These are phyloP conservation scores for Albifimbria verrucaria DNA, from an alignment of 2,329 filamentous ascomycete genomes.

Conservation along the genomic window DNA sequence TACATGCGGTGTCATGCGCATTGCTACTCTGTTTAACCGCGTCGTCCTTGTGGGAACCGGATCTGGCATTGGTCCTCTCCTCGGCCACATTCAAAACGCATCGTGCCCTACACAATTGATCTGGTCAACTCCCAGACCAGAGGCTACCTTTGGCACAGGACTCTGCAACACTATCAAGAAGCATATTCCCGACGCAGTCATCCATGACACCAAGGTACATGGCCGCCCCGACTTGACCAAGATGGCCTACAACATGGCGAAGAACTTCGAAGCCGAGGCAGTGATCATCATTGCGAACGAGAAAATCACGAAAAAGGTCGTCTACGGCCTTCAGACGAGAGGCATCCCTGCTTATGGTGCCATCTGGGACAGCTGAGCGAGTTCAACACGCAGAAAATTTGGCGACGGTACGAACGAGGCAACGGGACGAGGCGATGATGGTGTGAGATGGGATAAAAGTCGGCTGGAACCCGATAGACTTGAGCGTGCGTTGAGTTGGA, in stretches of 20 bases:
- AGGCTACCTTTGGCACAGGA: conserved; percentile 57
- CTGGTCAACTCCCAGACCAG: conserved; percentile 64
- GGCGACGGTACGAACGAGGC: not conserved
- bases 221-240: conserved; percentile 57
- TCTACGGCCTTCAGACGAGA: conserved; percentile 64
- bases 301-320: conserved; percentile 62
- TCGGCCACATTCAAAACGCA: conserved; percentile 54
- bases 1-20: conserved; percentile 63
- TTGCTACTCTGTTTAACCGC: conserved; percentile 63
- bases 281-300: conserved; percentile 73
- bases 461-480: not conserved
- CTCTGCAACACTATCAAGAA: conserved; percentile 53
- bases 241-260: conserved; percentile 49
- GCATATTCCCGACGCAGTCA: conserved; percentile 59
- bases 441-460: too few species aligned
- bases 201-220: conserved; percentile 61
- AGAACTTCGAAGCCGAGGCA: conserved; percentile 60
- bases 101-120: conserved; percentile 56
- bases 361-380: conserved; percentile 59
- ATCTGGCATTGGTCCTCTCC: conserved; percentile 67
- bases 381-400: not conserved
- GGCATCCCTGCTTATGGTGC: conserved; percentile 68
- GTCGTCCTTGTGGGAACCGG: conserved; percentile 69
- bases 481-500: not conserved
- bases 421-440: too few species aligned